Base-by-base conservation (phyloP, 371 early-diverging fungal species). In the Encephalitozoon intestinalis region DNA sequence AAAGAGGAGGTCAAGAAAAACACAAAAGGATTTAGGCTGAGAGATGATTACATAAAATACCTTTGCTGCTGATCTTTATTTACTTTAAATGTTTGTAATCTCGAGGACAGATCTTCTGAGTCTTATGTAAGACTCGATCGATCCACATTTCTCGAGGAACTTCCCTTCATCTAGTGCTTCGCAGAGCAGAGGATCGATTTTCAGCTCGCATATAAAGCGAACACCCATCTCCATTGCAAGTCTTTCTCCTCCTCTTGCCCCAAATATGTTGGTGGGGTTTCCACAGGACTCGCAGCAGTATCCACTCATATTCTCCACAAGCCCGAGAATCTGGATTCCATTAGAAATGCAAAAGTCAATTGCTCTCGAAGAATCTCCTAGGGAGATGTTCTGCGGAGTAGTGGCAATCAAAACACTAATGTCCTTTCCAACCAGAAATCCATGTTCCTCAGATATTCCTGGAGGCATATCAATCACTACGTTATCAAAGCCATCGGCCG, bases 261-360 rank as follows among this genome's bases (percentile, higher is more conserved):
- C 84, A 78, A 82, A 83, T 21, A 78, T 49, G 50, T 77, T 43
- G 4, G 34, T 70, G 18, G 12, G 67, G 21, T 54, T 25, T 15
- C 72, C 52, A 82, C 97, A 97, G 40, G 86, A 87, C 4, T 95
- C 93, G 78, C 99, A 99, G 7, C 92, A 90, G 82, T 94, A 94
- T 1, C 92, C 93, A 67, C 89, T 87, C 97, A 97, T 97, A 83
- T 99, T 99, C 84, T 99, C 97, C 18, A 97, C 92, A 0, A 97
- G 85, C 7, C 98, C 97, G 25, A 96, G 67, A 66, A 97, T 89
- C 1, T 89, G 89, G 26, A 97, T 88, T 43, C 89, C 87, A 63
- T 92, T 92, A 75, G 92, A 94, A 69, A 88, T 87, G 84, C 95
- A 96, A 79, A 96, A 95, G 81, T 91, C 91, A 78, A 96, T 90